phyloP scores from a whole-genome alignment of 2,329 filamentous ascomycete species.

The Lachnellula cervina region DNA sequence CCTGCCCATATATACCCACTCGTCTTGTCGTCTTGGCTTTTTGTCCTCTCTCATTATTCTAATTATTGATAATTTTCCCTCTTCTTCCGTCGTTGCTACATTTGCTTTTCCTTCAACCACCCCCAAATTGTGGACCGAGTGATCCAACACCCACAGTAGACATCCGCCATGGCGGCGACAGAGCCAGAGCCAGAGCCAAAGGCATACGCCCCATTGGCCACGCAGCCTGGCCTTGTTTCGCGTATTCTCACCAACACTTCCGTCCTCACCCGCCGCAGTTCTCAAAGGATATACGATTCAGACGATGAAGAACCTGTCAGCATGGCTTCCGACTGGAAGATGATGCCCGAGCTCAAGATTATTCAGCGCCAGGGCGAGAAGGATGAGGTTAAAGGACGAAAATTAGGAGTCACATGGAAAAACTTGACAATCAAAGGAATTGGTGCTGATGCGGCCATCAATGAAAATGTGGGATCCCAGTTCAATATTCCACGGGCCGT shows the following conservation, averaged over 20 bases:
- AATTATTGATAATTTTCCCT: no score
- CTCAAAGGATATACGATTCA: slow-evolving; percentile 15
- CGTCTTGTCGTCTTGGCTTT: no score
- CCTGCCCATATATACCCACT: no score
- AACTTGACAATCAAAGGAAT: slow-evolving; percentile 29
- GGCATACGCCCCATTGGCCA: neutral
- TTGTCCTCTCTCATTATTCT: no score
- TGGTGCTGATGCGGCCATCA: slow-evolving; percentile 28
- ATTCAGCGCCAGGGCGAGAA: slow-evolving; percentile 20
- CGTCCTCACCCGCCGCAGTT: slow-evolving; percentile 10
- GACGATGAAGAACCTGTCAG: slow-evolving; percentile 18
- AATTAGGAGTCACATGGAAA: slow-evolving; percentile 29
- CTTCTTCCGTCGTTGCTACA: no score
- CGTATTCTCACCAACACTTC: slow-evolving; percentile 16
- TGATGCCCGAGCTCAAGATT: slow-evolving; percentile 28
- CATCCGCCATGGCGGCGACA: neutral
- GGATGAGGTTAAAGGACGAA: slow-evolving; percentile 29
- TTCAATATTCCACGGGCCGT: slow-evolving; percentile 19
- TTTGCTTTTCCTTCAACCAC: neutral
- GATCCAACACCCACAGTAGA: neutral
- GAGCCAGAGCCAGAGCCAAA: neutral
- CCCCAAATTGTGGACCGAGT: neutral
- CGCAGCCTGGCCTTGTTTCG: neutral
- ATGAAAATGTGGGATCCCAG: slow-evolving; percentile 27
- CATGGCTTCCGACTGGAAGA: slow-evolving; percentile 22